phyloP scores from a whole-genome alignment of 805 yeast species.

The Myxozyma vanderwaltii region DNA sequence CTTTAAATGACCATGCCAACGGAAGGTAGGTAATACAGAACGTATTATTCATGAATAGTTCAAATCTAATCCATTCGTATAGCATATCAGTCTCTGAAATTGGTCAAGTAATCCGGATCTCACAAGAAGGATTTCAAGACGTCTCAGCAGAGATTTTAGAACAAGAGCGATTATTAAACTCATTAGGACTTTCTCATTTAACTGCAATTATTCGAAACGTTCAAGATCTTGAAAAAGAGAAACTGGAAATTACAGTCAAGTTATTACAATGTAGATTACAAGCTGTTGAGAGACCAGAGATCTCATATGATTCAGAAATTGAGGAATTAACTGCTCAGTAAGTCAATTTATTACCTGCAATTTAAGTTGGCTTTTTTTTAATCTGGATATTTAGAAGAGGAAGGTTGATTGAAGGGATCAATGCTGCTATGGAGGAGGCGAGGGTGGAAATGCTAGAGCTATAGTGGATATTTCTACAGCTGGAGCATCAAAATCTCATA shows the following conservation, averaged over 20 bases:
- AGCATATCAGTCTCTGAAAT: constrained; percentile 27
- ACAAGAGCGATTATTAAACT: constrained; percentile 17
- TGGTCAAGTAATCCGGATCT: constrained; percentile 28
- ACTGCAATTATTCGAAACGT: constrained; percentile 22
- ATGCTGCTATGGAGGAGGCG: constrained; percentile 30
- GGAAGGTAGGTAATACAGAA: constrained; percentile 13
- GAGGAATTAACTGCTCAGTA: constrained; percentile 10
- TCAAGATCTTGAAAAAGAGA: constrained; percentile 29
- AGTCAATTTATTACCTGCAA: background rate
- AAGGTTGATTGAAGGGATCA: constrained; percentile 17
- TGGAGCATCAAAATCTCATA: no score
- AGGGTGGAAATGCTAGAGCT: constrained; percentile 31
- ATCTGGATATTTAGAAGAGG: constrained; percentile 2
- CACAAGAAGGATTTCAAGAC: constrained; percentile 34
- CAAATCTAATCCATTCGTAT: background rate
- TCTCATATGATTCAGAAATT: constrained; percentile 23
- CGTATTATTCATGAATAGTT: background rate
- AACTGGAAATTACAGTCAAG: constrained; percentile 18
- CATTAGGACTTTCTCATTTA: background rate
- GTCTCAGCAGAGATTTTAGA: constrained; percentile 26
- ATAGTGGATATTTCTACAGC: background rate
- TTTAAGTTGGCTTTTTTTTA: background rate
- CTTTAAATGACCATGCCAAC: constrained; percentile 25
- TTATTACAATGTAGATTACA: constrained; percentile 9
- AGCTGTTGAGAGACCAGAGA: constrained; percentile 16